Conservation (phyloP, 352 stramenopile species). For the Thalassiosira hispida region DNA sequence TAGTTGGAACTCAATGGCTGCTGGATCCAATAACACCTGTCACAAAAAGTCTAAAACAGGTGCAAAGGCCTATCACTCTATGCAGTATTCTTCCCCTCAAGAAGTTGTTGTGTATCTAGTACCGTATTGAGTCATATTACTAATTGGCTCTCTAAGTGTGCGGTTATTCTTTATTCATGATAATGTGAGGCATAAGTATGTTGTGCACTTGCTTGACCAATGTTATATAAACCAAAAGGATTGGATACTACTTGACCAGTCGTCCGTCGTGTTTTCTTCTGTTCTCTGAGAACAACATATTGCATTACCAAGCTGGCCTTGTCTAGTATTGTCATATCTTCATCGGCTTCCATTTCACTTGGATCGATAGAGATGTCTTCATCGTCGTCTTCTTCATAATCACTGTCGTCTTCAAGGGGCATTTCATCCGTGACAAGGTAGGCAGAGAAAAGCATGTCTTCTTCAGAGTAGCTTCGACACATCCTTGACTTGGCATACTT, state of each 20-base stretch:
- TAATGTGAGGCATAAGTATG: too few species aligned
- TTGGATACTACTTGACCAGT: too few species aligned
- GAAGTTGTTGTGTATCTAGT: too few species aligned
- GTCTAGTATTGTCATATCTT: slow-evolving; percentile 34
- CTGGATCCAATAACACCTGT: too few species aligned
- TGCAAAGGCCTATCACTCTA: too few species aligned
- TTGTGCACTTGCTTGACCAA: too few species aligned
- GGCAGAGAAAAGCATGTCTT: slow-evolving; percentile 6
- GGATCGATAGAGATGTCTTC: slow-evolving; percentile 24
- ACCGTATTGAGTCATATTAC: too few species aligned
- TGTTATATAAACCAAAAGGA: too few species aligned
- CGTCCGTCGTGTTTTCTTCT: background rate
- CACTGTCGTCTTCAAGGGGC: background rate
- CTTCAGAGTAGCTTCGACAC: slow-evolving; percentile 19
- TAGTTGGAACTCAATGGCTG: too few species aligned
- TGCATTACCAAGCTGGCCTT: slow-evolving; percentile 49
- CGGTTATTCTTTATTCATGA: background rate
- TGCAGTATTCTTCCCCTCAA: too few species aligned
- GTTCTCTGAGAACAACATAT: slow-evolving; percentile 24
- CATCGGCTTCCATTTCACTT: slow-evolving; percentile 27
- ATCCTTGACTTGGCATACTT: slow-evolving; percentile 48
- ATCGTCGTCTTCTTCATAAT: slow-evolving; percentile 27
- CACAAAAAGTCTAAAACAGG: too few species aligned
- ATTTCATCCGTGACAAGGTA: slow-evolving; percentile 29
- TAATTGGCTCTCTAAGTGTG: background rate